A percentile compares a stretch with the other conserved stretches of the same genome.
Conservation (phyloP, 148 eudicot species). For the Oxyria digyna region DNA sequence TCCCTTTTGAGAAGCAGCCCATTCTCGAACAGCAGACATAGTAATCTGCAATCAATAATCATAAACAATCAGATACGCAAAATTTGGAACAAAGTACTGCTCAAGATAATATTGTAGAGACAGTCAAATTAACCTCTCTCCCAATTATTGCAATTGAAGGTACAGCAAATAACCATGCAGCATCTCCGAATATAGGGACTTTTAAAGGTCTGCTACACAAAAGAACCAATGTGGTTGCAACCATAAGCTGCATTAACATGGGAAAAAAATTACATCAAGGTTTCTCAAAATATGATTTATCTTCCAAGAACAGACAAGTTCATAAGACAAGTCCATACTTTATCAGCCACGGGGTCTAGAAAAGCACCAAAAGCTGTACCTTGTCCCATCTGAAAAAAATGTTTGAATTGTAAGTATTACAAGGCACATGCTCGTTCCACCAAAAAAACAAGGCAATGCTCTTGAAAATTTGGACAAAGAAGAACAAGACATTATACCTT, state of each 20-base stretch:
- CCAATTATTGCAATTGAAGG: conserved; percentile 92
- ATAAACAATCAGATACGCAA: not conserved
- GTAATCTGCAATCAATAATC: conserved; percentile 46
- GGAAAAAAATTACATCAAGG: not conserved
- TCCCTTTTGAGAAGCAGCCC: conserved; percentile 88
- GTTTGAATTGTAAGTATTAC: not conserved
- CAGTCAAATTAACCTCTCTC: conserved; percentile 54
- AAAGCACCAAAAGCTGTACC: conserved; percentile 94
- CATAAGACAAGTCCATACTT: conserved; percentile 29
- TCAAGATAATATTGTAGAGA: not conserved
- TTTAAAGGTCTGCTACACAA: conserved; percentile 80
- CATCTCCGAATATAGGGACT: conserved; percentile 49
- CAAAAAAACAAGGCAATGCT: not conserved
- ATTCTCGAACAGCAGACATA: conserved; percentile 95
- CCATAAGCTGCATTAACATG: conserved; percentile 83
- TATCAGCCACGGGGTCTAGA: conserved; percentile 99
- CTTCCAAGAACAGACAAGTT: not conserved
- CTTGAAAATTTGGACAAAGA: not conserved
- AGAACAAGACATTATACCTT: conserved; percentile 31
- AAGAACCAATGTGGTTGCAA: conserved; percentile 88
- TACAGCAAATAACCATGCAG: conserved; percentile 72
- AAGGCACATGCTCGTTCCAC: not conserved
- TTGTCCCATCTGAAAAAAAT: conserved; percentile 62
- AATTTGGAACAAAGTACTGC: not conserved
- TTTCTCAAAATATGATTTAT: not conserved